phyloP scores from a whole-genome alignment of 2,329 filamentous ascomycete genomes.

The Dactylellina haptotyla region DNA sequence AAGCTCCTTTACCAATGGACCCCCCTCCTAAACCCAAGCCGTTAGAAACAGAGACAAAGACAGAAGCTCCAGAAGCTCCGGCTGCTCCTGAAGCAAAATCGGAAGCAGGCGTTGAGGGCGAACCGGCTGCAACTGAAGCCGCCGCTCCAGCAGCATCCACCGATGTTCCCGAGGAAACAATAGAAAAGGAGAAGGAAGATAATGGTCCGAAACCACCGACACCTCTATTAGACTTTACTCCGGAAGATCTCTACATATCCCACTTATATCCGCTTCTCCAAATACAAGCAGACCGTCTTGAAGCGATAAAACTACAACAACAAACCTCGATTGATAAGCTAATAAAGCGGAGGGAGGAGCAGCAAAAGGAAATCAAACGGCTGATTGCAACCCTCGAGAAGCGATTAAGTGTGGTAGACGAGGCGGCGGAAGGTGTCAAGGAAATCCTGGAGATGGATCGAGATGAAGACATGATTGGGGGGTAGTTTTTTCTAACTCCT shows the following conservation, averaged over 20 bases:
- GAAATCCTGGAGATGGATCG: constrained; percentile 46
- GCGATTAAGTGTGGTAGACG: constrained; percentile 25
- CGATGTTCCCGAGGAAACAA: not conserved
- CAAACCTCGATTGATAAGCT: constrained; percentile 38
- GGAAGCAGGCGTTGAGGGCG: not conserved
- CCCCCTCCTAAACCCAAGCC: constrained; percentile 27
- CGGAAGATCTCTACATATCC: constrained; percentile 40
- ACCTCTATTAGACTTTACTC: constrained; percentile 25
- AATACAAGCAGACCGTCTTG: constrained; percentile 37
- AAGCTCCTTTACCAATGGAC: constrained; percentile 28
- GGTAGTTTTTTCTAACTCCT: not conserved
- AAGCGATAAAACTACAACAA: constrained; percentile 26
- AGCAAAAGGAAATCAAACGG: constrained; percentile 31
- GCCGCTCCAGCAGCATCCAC: not conserved
- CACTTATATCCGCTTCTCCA: constrained; percentile 41
- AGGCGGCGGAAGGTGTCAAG: constrained; percentile 58
- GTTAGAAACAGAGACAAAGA: constrained; percentile 4
- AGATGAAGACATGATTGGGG: constrained; percentile 30
- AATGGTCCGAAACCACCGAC: constrained; percentile 2
- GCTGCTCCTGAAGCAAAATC: not conserved
- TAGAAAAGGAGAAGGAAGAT: not conserved
- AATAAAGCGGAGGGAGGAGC: constrained; percentile 23
- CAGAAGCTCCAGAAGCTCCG: not conserved
- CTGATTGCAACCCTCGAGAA: constrained; percentile 38
- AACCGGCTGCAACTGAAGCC: not conserved